A percentile compares a stretch with the other conserved stretches of the same genome.
Conservation (phyloP, 495 filamentous ascomycete species). For the Penicillium arizonense region DNA sequence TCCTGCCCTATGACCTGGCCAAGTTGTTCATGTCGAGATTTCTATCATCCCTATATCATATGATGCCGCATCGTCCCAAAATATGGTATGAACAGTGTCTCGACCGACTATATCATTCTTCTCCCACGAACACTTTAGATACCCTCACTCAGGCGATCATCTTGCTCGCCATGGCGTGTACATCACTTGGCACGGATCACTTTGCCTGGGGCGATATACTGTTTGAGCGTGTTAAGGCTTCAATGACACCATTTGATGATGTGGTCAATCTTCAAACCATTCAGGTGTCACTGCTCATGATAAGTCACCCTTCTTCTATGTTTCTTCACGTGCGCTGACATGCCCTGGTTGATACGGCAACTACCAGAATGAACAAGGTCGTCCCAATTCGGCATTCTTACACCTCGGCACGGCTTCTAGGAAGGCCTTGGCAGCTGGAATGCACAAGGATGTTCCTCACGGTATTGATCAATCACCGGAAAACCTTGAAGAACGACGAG, state of each 20-base stretch:
- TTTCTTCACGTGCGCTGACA: not conserved
- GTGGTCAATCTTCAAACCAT: slow-evolving; percentile 43
- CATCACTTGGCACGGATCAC: slow-evolving; percentile 33
- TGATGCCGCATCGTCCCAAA: slow-evolving; percentile 33
- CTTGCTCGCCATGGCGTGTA: slow-evolving; percentile 32
- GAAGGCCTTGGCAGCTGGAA: slow-evolving; percentile 41
- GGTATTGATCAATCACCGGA: slow-evolving; percentile 24
- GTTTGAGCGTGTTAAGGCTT: slow-evolving; percentile 41
- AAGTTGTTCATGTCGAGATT: slow-evolving; percentile 33
- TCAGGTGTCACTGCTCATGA: slow-evolving; percentile 45
- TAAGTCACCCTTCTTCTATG: slow-evolving; percentile 24
- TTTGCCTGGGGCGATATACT: slow-evolving; percentile 39
- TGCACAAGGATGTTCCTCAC: slow-evolving; percentile 41
- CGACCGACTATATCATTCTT: slow-evolving; percentile 31
- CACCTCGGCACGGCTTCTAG: slow-evolving; percentile 36
- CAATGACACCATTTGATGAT: slow-evolving; percentile 32
- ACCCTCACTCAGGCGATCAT: slow-evolving; percentile 27
- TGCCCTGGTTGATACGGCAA: slow-evolving; percentile 26
- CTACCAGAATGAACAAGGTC: slow-evolving; percentile 42
- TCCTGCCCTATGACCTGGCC: slow-evolving; percentile 37
- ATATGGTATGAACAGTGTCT: slow-evolving; percentile 27
- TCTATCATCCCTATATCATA: slow-evolving; percentile 31
- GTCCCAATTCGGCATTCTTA: slow-evolving; percentile 44
- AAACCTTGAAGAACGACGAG: slow-evolving; percentile 33
- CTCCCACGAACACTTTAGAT: slow-evolving; percentile 19